A percentile compares a stretch with the other conserved stretches of the same genome.
Conservation (phyloP, 352 stramenopile species). For the Aphanomyces cochlioides region DNA sequence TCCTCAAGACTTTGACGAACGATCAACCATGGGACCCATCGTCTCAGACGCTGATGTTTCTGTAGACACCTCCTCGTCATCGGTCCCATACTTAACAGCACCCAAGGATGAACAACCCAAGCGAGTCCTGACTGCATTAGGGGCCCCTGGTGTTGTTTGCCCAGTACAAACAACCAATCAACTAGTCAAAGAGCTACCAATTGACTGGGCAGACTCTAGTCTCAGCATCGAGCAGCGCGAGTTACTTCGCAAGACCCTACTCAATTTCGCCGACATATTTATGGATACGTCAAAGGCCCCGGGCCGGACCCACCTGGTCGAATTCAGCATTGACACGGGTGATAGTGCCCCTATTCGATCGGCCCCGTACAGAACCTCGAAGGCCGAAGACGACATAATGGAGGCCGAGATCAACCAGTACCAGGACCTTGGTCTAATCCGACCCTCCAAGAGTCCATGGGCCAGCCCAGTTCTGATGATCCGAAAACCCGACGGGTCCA, state of each 20-base stretch:
- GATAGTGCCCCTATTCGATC: background rate
- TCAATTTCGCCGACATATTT: background rate
- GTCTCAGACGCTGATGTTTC: no score
- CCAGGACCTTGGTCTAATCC: background rate
- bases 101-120: background rate
- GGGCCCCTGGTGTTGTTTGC: background rate
- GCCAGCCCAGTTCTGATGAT: no score
- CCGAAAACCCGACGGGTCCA: no score
- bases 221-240: background rate
- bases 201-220: background rate
- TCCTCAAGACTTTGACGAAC: no score
- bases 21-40: no score
- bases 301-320: background rate
- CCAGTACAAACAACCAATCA: background rate
- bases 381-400: conserved; percentile 6
- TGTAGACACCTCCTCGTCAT: no score
- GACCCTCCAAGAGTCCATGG: background rate
- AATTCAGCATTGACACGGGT: conserved; percentile 3
- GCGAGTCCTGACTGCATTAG: background rate
- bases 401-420: background rate
- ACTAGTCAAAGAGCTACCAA: background rate
- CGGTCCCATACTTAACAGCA: no score
- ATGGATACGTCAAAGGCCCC: no score
- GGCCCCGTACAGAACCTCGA: background rate
- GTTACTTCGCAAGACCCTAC: background rate